Evolutionary conservation across 73 alveolate species (phyloP), one percentile per base, ranked within the genome.

Genomic region (Effrenium voratum): DNA sequence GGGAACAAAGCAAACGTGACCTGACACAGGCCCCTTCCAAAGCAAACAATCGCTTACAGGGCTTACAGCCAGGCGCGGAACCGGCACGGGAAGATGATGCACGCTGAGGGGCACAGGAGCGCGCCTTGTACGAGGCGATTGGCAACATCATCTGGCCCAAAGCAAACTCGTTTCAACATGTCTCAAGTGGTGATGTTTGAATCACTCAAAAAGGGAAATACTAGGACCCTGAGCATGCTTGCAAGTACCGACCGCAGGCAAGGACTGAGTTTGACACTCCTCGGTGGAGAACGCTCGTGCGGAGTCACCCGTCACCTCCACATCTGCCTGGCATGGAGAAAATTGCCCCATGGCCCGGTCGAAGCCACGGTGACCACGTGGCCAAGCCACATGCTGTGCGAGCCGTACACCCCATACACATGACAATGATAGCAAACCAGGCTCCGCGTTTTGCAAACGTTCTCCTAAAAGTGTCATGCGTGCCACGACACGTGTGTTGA

Each of bases 101-200:
- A 90, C 87, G 76, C 97, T 90, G 75, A 90, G 52, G 22, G 97
- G 97, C 49, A 90, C 97, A 19, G 97, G 97, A 6, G 87, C 97
- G 12, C 97, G 94, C 87, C 97, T 90, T 57, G 47, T 38, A 43
- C 30, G 40, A 40, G 63, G 41, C 22, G 50, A 16, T 0, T 15
- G 87, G 59, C 36, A 38, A 30, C 30, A 72, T 10, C 8, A 38
- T 22, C n/a, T 68, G n/a, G 19, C 45, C 43, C 10, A n/a, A n/a
- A n/a, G n/a, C n/a, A n/a, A n/a, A n/a, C n/a, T n/a, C n/a, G n/a
- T n/a, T n/a, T n/a, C n/a, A n/a, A n/a, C n/a, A n/a, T n/a, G n/a
- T n/a, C n/a, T n/a, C n/a, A n/a, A n/a, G n/a, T n/a, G n/a, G n/a
- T n/a, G n/a, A n/a, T n/a, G n/a, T n/a, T n/a, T n/a, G n/a, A n/a